Evolutionary conservation across 768 basidiomycete genomes (phyloP).

Genomic region (Cytidiella melzeri): DNA sequence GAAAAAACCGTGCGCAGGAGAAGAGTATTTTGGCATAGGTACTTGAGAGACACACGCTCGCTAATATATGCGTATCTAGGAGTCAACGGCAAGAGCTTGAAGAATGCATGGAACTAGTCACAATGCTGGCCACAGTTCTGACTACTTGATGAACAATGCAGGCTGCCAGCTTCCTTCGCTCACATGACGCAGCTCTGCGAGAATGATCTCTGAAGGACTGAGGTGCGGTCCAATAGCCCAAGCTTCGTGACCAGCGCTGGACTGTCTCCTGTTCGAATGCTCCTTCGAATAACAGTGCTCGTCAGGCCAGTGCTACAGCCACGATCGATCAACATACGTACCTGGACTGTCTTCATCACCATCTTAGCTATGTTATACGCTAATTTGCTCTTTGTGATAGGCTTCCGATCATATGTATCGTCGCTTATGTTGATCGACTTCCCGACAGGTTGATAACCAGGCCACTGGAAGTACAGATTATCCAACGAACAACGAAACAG

Average conservation of each 20-base stretch:
- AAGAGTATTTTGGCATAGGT: too few relatives aligned
- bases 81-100: too few relatives aligned
- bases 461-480: not conserved
- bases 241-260: not conserved
- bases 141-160: not conserved
- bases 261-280: not conserved
- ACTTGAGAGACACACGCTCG: too few relatives aligned
- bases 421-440: not conserved
- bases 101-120: too few relatives aligned
- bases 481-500: too few relatives aligned
- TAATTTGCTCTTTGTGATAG: not conserved
- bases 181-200: not conserved
- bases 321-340: not conserved
- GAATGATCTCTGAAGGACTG: not conserved
- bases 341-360: not conserved
- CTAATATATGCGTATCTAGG: too few relatives aligned
- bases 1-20: too few relatives aligned
- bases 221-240: not conserved
- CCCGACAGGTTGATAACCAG: not conserved
- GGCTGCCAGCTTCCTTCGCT: not conserved
- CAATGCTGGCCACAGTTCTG: too few relatives aligned
- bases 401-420: not conserved
- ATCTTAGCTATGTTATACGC: not conserved
- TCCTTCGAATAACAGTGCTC: not conserved
- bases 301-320: not conserved